phyloP scores from a whole-genome alignment of 805 yeast genomes.

The Maudiozyma saulgeensis region DNA sequence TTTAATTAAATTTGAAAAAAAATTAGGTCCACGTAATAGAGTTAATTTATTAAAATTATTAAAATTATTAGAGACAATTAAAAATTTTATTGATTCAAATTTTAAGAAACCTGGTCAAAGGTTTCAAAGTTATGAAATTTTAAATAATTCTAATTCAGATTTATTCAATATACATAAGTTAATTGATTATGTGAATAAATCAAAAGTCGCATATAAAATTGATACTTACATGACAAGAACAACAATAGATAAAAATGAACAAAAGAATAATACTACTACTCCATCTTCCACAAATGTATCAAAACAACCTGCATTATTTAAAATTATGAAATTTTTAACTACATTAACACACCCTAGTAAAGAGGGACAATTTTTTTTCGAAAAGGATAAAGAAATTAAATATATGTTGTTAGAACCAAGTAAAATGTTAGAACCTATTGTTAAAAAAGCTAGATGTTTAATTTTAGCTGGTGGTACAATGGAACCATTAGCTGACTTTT shows the following conservation, averaged over 20 bases:
- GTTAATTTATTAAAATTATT: conserved; percentile 55
- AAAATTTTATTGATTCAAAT: conserved; percentile 35
- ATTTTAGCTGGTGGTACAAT: conserved; percentile 90
- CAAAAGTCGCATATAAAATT: conserved; percentile 77
- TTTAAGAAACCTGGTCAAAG: conserved; percentile 44
- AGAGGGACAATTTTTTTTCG: conserved; percentile 72
- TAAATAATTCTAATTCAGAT: conserved; percentile 55
- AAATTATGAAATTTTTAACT: conserved; percentile 53
- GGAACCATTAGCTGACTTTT: conserved; percentile 77
- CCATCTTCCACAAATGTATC: background rate
- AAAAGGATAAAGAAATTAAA: conserved; percentile 34
- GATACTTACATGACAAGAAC: conserved; percentile 48
- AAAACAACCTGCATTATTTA: conserved; percentile 48
- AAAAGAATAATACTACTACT: conserved; percentile 3
- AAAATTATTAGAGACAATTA: conserved; percentile 45
- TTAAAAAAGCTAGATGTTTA: conserved; percentile 57
- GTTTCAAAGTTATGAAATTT: conserved; percentile 41
- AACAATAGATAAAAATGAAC: background rate
- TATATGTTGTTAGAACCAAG: conserved; percentile 79
- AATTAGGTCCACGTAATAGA: conserved; percentile 63
- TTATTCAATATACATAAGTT: conserved; percentile 59
- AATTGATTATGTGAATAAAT: conserved; percentile 49
- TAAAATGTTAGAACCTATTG: conserved; percentile 53
- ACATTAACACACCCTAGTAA: conserved; percentile 62
- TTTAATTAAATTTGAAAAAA: conserved; percentile 47